These are phyloP conservation scores for Epithele typhae DNA, from an alignment of 768 basidiomycete species.

Conservation along the genomic window DNA sequence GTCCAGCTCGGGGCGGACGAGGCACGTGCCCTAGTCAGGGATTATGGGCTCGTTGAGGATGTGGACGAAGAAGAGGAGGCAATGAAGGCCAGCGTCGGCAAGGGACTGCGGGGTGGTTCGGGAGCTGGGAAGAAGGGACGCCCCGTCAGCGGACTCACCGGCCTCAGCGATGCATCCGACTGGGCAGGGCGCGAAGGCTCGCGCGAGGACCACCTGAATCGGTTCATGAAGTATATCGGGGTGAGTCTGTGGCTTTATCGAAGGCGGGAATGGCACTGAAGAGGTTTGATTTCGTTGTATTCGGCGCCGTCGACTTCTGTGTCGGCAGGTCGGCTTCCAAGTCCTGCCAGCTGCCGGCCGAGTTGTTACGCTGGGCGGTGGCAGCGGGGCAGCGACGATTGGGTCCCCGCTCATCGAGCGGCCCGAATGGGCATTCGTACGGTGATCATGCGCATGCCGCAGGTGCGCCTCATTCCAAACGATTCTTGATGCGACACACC, in stretches of 20 bases:
- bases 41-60: slow-evolving; percentile 36
- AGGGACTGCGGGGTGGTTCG: not conserved
- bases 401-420: slow-evolving; percentile 1
- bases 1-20: slow-evolving; percentile 39
- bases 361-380: not conserved
- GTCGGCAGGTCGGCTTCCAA: not conserved
- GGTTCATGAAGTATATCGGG: slow-evolving; percentile 18
- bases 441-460: too few relatives aligned
- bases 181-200: not conserved
- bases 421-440: not conserved
- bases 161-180: not conserved
- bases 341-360: not conserved
- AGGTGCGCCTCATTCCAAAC: too few relatives aligned
- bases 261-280: not conserved
- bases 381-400: not conserved
- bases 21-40: slow-evolving; percentile 36
- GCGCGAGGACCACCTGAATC: slow-evolving; percentile 9
- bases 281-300: too few relatives aligned
- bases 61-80: not conserved
- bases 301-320: not conserved
- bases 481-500: too few relatives aligned
- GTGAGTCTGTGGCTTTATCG: slow-evolving; percentile 4
- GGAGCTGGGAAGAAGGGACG: not conserved
- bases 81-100: not conserved
- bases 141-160: not conserved